Evolutionary conservation across 768 basidiomycete species (phyloP).

Genomic region (Termitomyces titanicus): DNA sequence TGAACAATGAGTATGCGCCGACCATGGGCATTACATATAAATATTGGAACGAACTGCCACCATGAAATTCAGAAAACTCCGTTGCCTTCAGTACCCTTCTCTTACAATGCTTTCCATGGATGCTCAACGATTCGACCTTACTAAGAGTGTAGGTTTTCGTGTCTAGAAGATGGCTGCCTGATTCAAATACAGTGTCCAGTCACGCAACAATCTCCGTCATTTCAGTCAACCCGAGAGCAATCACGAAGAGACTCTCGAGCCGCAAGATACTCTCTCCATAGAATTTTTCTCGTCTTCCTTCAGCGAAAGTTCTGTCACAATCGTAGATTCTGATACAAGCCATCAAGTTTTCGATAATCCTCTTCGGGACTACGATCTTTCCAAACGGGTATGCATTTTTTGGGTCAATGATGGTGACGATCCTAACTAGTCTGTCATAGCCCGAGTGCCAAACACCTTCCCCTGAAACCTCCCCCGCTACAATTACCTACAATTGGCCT

Average conservation of each 20-base stretch:
- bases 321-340: neutral
- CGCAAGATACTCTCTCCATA: neutral
- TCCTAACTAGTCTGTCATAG: neutral
- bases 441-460: neutral
- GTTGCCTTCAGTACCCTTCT: neutral
- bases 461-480: neutral
- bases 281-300: neutral
- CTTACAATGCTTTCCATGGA: conserved; percentile 18
- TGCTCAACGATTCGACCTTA: conserved; percentile 26
- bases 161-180: neutral
- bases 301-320: neutral
- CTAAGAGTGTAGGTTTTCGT: conserved; percentile 17
- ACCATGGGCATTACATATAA: conserved; percentile 13
- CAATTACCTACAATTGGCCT: neutral
- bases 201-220: neutral
- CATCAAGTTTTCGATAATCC: neutral
- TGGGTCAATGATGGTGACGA: neutral
- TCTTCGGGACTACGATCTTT: conserved; percentile 21
- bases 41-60: neutral
- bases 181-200: neutral
- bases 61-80: conserved; percentile 4
- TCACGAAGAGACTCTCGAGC: neutral
- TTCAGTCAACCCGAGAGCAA: neutral
- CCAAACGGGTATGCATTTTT: neutral
- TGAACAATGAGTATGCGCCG: conserved; percentile 10